Base-by-base conservation (phyloP, 1,139 yeast species). In the Yamadazyma dendronema region DNA sequence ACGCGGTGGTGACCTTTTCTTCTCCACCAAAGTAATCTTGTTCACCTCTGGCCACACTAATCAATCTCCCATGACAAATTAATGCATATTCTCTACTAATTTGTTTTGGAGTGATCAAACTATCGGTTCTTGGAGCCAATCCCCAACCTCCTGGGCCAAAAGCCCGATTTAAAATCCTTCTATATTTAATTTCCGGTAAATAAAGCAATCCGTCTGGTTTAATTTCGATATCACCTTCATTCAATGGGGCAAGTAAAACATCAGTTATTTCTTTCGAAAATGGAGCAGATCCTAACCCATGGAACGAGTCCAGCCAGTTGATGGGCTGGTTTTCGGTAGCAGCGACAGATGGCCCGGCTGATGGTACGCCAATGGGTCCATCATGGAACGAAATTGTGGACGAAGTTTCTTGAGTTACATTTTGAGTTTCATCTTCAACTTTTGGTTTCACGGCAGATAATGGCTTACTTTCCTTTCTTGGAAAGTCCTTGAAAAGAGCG, bases 121-220 rank as follows among this genome's bases (percentile, higher is more conserved):
- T 84, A 48, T 85, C 94, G 0, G 96, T 84, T 40, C 98, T 68
- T 8, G 98, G 97, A 0, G 95, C 96, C 41, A 92, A 68, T 0
- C 98, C 98, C 98, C 98, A 92, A 1, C 96, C 97, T 17, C 98
- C 98, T 2, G 98, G 97, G 2, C 98, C 98, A 67, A 92, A 90
- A 0, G 97, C 95, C 28, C 74, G 73, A 61, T 90, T 90, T 49
- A 92, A 64, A 24, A 89, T 84, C 33, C 98, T 75, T 45, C 98
- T 77, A 57, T 92, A 92, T 57, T 90, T 89, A 61, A 92, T 92
- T 60, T 92, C 98, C 0, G 98, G 98, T 35, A 92, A 67, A 53
- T 88, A 92, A 11, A 92, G 62, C 37, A 92, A 67, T 13, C 98
- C 97, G 58, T 92, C 98, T 0, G 98, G 97, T 45, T 92, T 92